Evolutionary conservation across 768 basidiomycete genomes (phyloP), one percentile per base, ranked within the genome.

Genomic region (Termitomyces sp.): DNA sequence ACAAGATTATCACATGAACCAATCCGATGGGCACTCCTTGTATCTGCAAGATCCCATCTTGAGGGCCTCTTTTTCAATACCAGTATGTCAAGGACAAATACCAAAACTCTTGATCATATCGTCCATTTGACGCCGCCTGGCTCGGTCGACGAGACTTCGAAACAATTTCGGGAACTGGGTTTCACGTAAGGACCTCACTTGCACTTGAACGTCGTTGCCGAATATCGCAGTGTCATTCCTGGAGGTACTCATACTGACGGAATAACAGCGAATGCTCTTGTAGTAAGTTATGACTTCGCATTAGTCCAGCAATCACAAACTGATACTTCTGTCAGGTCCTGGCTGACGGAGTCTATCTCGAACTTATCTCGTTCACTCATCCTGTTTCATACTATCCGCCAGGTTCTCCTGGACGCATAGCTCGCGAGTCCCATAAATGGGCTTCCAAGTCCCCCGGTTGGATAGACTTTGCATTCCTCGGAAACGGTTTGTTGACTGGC

Each of bases 101-200:
- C 69, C 31, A 66, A 67, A n/a, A 72, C 66, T 12, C 68, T 89
- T 12, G 89, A 91, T 61, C 89, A 91, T 62, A 82, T 91, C 58
- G 80, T 91, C 0, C 83, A 89, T 67, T 74, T 91, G n/a, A 85
- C 85, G 0, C 83, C 87, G 0, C 84, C 87, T 1, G 85, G 81
- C 0, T 76, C 82, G 0, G 74, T 89, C 11, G 67, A 76, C 20
- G 69, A 78, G 36, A 78, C 76, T 22, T 74, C 82, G 0, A 68
- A 78, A 22, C 79, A 82, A 48, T 89, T 87, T 60, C 73, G 73
- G 20, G 65, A 76, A n/a, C 70, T 87, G 4, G 89, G 88, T 6
- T 89, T 91, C 79, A 81, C 75, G 89, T 89, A 62, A 58, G 79
- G 62, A 20, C 13, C n/a, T 42, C 16, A 16, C 6, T 31, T 56